phyloP scores from a whole-genome alignment of 345 rosid species.

The Pistacia atlantica region DNA sequence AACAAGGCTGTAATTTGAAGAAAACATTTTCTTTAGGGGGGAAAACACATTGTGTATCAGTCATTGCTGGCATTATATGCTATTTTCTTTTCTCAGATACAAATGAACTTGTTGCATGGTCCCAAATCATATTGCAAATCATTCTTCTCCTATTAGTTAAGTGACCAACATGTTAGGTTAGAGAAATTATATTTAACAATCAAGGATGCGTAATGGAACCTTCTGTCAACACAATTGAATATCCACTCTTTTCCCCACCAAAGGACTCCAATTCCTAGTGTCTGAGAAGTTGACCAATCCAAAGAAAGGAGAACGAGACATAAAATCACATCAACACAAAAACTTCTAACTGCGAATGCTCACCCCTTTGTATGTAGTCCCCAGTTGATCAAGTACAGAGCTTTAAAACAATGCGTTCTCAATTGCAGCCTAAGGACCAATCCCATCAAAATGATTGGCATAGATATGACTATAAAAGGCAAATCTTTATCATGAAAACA shows the following conservation, averaged over 20 bases:
- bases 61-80: not conserved
- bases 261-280: not conserved
- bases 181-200: not conserved
- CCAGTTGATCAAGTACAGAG: not conserved
- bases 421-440: not conserved
- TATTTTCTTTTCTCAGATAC: not conserved
- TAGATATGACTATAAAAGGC: not conserved
- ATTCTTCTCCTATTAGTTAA: not conserved
- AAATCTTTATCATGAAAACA: not conserved
- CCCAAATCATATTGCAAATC: not conserved
- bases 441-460: no score
- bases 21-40: not conserved
- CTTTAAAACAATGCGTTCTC: not conserved
- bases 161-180: slow-evolving; percentile 10
- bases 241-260: not conserved
- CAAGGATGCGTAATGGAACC: not conserved
- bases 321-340: no score
- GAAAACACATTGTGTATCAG: not conserved
- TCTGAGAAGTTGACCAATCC: not conserved
- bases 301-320: not conserved
- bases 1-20: not conserved
- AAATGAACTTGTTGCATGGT: no score
- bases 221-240: not conserved
- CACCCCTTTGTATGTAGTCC: not conserved
- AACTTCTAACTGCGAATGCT: not conserved